phyloP scores from a whole-genome alignment of 2,329 filamentous ascomycete species.

The Emmonsia crescens region DNA sequence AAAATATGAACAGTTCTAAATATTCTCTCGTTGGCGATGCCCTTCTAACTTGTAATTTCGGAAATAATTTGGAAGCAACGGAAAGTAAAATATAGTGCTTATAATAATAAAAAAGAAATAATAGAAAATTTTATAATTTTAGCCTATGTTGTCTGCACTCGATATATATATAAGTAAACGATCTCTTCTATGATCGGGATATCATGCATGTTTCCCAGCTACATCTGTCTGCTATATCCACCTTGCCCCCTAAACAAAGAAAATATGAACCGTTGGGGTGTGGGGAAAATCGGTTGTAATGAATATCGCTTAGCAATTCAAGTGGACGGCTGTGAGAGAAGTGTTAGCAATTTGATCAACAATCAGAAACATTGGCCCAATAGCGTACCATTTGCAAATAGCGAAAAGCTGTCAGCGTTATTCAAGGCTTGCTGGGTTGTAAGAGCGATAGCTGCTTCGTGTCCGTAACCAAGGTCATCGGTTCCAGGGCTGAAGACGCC shows the following conservation, averaged over 20 bases:
- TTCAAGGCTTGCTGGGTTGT: slow-evolving; percentile 42
- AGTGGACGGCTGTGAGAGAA: slow-evolving; percentile 6
- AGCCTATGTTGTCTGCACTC: background rate
- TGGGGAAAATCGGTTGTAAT: background rate
- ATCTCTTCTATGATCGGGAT: background rate
- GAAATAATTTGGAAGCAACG: background rate
- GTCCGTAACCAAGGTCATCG: slow-evolving; percentile 49
- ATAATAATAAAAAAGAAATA: background rate
- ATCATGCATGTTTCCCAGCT: background rate
- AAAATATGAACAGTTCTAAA: background rate
- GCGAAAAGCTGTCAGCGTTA: slow-evolving; percentile 54
- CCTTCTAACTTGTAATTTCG: background rate
- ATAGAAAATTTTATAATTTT: background rate
- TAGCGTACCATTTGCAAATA: slow-evolving; percentile 40
- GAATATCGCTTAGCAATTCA: slow-evolving; percentile 5
- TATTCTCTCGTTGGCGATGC: background rate
- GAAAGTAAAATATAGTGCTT: background rate
- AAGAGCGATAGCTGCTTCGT: slow-evolving; percentile 38
- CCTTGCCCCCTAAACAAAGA: too few species aligned
- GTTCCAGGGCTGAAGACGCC: slow-evolving; percentile 46
- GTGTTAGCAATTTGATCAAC: background rate
- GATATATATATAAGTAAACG: background rate
- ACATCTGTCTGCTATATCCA: background rate
- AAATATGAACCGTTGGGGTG: background rate
- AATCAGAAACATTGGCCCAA: background rate